A percentile compares a stretch with the other conserved stretches of the same genome.
phyloP scores from a whole-genome alignment of 768 basidiomycete species.

The Phaffia australis region DNA sequence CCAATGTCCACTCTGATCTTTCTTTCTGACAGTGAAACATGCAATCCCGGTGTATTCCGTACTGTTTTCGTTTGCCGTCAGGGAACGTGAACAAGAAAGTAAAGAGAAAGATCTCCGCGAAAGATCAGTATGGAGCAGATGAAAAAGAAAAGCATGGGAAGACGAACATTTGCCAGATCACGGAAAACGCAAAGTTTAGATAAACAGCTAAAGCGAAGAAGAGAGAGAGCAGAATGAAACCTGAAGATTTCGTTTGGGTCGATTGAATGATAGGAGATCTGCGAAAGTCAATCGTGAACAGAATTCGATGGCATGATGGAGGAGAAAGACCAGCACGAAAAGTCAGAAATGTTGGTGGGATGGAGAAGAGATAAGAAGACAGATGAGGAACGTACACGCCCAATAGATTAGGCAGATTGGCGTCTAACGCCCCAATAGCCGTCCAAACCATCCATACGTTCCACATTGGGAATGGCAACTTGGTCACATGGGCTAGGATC shows the following conservation, averaged over 20 bases:
- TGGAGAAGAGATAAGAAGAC: not conserved
- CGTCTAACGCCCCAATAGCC: slow-evolving; percentile 65
- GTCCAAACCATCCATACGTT: slow-evolving; percentile 81
- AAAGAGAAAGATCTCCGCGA: not conserved
- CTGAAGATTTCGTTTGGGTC: slow-evolving; percentile 49
- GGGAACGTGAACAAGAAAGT: not conserved
- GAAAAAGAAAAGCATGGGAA: not conserved
- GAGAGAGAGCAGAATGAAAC: slow-evolving; percentile 65
- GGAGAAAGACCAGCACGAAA: slow-evolving; percentile 8
- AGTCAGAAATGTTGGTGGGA: not conserved
- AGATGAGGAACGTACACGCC: slow-evolving; percentile 47
- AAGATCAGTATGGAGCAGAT: too few relatives aligned
- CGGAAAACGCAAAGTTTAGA: slow-evolving; percentile 18
- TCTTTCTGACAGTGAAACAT: slow-evolving; percentile 84
- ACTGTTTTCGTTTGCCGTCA: slow-evolving; percentile 47
- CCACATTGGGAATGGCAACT: slow-evolving; percentile 70
- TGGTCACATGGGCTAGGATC: slow-evolving; percentile 86
- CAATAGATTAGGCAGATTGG: slow-evolving; percentile 59
- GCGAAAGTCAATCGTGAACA: slow-evolving; percentile 5
- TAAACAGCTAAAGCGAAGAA: slow-evolving; percentile 43
- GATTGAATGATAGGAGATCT: slow-evolving; percentile 46
- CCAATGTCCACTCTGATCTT: slow-evolving; percentile 43
- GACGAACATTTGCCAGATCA: slow-evolving; percentile 25
- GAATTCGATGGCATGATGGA: not conserved
- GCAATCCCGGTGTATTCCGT: slow-evolving; percentile 87